Evolutionary conservation across 2,329 filamentous ascomycete species (phyloP), one percentile per base, ranked within the genome.

Genomic region (Arthrobotrys sinensis): DNA sequence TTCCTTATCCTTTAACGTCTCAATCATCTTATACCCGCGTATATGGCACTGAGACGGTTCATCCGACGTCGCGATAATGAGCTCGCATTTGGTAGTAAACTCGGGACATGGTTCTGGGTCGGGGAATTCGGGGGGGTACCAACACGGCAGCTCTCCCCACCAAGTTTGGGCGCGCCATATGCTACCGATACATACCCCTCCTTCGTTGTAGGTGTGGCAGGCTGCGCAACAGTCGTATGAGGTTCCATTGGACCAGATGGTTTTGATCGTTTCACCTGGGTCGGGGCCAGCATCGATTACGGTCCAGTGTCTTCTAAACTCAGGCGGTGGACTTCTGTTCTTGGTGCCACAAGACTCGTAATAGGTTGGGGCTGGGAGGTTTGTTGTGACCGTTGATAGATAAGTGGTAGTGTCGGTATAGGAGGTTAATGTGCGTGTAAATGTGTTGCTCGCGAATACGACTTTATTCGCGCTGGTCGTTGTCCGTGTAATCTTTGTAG

Each of bases 171-270:
- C n/a, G 28, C 8, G 10, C 28, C 43, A 71, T 3, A 64, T 19
- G n/a, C 67, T 71, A 16, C 67, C 67, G 28, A 55, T 45, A 16
- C 67, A 71, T 28, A n/a, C 32, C 0, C 57, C 57, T n/a, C 14
- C 55, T 55, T 53, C 10, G 32, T 19, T 38, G 6, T 21, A 71
- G 4, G 55, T 55, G 8, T 63, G 55, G 10, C 67, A 71, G 2
- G 34, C 12, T 28, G 21, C 67, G 55, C 67, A 71, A 24, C 67
- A 71, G 21, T 71, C 55, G n/a, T 71, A 21, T 3, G 46, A 10
- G 3, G 55, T 64, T 34, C 67, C 67, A 21, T 71, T 71, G 32
- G 12, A 32, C 8, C 5, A 38, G 4, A 28, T 38, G 1, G 16
- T 16, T 12, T 48, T 8, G 24, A 48, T 21, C 1, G 7, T 28